phyloP scores from a whole-genome alignment of 1,139 yeast species.

The Pichia sp. region DNA sequence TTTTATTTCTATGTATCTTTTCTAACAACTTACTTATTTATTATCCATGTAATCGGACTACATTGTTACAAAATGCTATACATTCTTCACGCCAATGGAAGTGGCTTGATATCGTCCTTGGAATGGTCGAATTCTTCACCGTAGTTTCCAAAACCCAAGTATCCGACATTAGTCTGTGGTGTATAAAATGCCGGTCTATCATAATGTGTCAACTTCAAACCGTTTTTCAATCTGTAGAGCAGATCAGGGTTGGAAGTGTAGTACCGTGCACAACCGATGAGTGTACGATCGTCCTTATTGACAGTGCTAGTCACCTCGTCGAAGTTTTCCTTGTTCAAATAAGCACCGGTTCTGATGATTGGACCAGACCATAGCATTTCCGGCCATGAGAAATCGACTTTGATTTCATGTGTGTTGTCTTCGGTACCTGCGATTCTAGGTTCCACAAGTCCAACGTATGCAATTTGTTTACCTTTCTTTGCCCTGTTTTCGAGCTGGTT shows the following conservation, averaged over 20 bases:
- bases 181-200: conserved; percentile 40
- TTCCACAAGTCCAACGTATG: conserved; percentile 43
- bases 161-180: conserved; percentile 22
- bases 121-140: conserved; percentile 16
- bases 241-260: conserved; percentile 56
- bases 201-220: conserved; percentile 40
- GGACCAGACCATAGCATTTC: conserved; percentile 17
- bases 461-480: conserved; percentile 38
- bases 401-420: conserved; percentile 11
- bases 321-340: conserved; percentile 11
- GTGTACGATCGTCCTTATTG: conserved; percentile 17
- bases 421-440: conserved; percentile 33
- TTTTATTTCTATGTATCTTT: too few species aligned
- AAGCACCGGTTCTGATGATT: conserved; percentile 19
- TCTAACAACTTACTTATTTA: too few species aligned
- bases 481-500: conserved; percentile 43
- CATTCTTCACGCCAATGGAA: too few species aligned
- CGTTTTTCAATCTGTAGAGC: conserved; percentile 44
- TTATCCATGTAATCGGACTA: too few species aligned
- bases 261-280: conserved; percentile 38
- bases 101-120: conserved; percentile 11
- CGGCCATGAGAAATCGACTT: conserved; percentile 17
- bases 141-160: conserved; percentile 15
- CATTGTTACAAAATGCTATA: too few species aligned
- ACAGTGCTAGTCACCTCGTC: conserved; percentile 7